Conservation (phyloP, 2,329 filamentous ascomycete species). For the Claviceps quebecensis region DNA sequence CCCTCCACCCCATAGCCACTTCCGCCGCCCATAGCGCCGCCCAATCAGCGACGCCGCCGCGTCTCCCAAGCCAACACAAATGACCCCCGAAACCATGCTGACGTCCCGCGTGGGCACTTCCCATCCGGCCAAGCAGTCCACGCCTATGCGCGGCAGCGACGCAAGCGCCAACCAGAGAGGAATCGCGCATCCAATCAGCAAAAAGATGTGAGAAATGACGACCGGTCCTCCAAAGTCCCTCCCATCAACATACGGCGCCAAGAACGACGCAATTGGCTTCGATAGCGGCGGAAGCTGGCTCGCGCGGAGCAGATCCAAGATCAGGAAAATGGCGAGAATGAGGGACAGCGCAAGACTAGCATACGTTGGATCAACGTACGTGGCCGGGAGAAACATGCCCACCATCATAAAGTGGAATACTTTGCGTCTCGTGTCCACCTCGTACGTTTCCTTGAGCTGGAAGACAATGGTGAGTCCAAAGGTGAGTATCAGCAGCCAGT, state of each 20-base stretch:
- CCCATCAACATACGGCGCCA: slow-evolving; percentile 89
- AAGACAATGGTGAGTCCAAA: slow-evolving; percentile 64
- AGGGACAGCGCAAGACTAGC: slow-evolving; percentile 66
- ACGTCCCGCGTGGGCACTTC: slow-evolving; percentile 60
- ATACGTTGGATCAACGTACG: slow-evolving; percentile 76
- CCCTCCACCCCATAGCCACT: slow-evolving; percentile 94
- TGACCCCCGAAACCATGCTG: slow-evolving; percentile 81
- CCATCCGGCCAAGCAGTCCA: slow-evolving; percentile 54
- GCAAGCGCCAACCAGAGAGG: slow-evolving; percentile 83
- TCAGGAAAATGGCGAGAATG: slow-evolving; percentile 68
- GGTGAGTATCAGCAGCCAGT: slow-evolving; percentile 58
- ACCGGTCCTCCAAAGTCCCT: slow-evolving; percentile 86
- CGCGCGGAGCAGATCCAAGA: slow-evolving; percentile 79
- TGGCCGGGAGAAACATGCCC: slow-evolving; percentile 78
- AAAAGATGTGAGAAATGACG: slow-evolving; percentile 89
- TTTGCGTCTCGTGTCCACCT: slow-evolving; percentile 91
- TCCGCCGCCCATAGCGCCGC: slow-evolving; percentile 67
- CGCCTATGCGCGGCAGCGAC: slow-evolving; percentile 44
- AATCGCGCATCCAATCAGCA: slow-evolving; percentile 88
- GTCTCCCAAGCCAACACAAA: slow-evolving; percentile 92
- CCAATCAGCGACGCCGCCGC: slow-evolving; percentile 86
- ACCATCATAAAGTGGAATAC: slow-evolving; percentile 99
- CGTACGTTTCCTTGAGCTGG: slow-evolving; percentile 58
- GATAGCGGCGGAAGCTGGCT: slow-evolving; percentile 85
- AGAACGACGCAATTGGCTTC: slow-evolving; percentile 69